phyloP scores from a whole-genome alignment of 2,329 filamentous ascomycete genomes.

The Fusarium tjaetaba region DNA sequence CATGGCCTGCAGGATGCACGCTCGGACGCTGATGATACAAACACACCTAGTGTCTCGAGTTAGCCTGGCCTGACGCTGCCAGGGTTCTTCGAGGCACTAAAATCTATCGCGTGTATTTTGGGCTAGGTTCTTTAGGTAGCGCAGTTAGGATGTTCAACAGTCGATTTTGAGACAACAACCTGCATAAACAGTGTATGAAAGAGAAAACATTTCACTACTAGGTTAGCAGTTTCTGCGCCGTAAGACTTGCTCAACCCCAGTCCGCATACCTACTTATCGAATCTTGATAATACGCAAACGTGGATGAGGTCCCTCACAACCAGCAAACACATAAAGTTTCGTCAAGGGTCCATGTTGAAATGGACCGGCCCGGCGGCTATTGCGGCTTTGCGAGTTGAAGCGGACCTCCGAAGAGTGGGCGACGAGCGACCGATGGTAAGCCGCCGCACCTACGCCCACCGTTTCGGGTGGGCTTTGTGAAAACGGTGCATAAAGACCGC shows the following conservation, averaged over 20 bases:
- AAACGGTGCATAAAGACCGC: slow-evolving; percentile 19
- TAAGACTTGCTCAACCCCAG: slow-evolving; percentile 5
- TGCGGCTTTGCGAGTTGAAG: slow-evolving; percentile 38
- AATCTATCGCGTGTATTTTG: slow-evolving; percentile 24
- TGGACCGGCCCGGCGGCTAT: slow-evolving; percentile 46
- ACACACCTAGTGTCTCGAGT: slow-evolving; percentile 9
- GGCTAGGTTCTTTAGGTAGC: slow-evolving; percentile 33
- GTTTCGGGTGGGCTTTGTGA: slow-evolving; percentile 20
- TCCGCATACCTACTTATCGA: neutral
- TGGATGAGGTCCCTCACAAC: neutral
- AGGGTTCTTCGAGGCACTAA: slow-evolving; percentile 18
- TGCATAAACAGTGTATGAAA: slow-evolving; percentile 6
- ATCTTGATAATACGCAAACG: neutral
- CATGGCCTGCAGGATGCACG: slow-evolving; percentile 43
- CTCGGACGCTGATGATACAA: slow-evolving; percentile 31
- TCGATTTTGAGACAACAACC: slow-evolving; percentile 28
- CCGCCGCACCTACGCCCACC: slow-evolving; percentile 20
- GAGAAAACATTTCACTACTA: slow-evolving; percentile 14
- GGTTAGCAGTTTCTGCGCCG: slow-evolving; percentile 8
- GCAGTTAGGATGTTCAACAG: slow-evolving; percentile 13
- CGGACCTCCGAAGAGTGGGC: slow-evolving; percentile 27
- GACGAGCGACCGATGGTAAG: slow-evolving; percentile 38
- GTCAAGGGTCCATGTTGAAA: slow-evolving; percentile 19
- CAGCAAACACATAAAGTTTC: slow-evolving; percentile 17
- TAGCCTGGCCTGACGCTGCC: slow-evolving; percentile 11